Evolutionary conservation across 2,329 filamentous ascomycete genomes (phyloP).

Genomic region (Penicillium italicum): DNA sequence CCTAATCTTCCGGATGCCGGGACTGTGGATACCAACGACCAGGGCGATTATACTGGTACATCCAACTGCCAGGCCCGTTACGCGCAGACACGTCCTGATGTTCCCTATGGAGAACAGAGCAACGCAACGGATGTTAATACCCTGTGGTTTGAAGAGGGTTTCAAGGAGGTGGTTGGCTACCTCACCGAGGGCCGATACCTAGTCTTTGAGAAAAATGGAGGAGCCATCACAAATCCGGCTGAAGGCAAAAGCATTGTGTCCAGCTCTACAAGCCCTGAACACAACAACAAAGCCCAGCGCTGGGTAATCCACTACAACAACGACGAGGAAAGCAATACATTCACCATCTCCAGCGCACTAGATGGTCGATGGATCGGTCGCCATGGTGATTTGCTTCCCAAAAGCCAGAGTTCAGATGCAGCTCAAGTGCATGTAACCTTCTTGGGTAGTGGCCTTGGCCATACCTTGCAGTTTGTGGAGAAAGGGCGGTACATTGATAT

Average conservation of each 20-base stretch:
- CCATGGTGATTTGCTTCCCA: conserved; percentile 20
- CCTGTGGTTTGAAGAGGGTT: conserved; percentile 51
- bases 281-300: conserved; percentile 45
- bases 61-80: conserved; percentile 45
- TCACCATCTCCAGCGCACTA: conserved; percentile 42
- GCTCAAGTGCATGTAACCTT: conserved; percentile 33
- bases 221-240: conserved; percentile 41
- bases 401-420: conserved; percentile 16
- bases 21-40: conserved; percentile 42
- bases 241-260: conserved; percentile 14
- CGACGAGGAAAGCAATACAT: conserved; percentile 33
- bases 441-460: conserved; percentile 36
- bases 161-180: conserved; percentile 51
- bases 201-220: conserved; percentile 48
- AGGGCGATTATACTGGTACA: conserved; percentile 47
- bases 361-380: conserved; percentile 41
- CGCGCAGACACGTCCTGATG: conserved; percentile 39
- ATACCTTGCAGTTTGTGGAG: conserved; percentile 30
- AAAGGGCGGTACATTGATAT: conserved; percentile 22
- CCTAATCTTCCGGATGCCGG: conserved; percentile 46
- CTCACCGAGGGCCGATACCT: conserved; percentile 56
- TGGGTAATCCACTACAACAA: conserved; percentile 49
- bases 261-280: conserved; percentile 30
- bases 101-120: conserved; percentile 48
- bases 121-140: conserved; percentile 31